A percentile compares a stretch with the other conserved stretches of the same genome.
phyloP scores from a whole-genome alignment of 2,329 filamentous ascomycete genomes.

The Exophiala sp. region DNA sequence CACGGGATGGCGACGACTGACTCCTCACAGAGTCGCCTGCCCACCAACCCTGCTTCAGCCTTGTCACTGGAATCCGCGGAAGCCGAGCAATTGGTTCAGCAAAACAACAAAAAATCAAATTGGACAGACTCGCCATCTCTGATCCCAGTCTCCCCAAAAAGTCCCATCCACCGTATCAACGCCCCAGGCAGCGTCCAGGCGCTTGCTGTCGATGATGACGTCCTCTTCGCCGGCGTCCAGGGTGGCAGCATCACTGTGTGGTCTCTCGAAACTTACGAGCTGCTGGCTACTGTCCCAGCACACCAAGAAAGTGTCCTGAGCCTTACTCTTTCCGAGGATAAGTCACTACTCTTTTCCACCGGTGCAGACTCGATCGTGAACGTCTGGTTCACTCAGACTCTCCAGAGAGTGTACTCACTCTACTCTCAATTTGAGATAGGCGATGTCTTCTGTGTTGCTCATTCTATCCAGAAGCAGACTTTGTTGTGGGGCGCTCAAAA shows the following conservation, averaged over 20 bases:
- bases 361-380: slow-evolving; percentile 93
- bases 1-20: slow-evolving; percentile 15
- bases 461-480: slow-evolving; percentile 73
- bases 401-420: slow-evolving; percentile 78
- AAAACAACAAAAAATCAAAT: neutral
- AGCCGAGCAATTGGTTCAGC: neutral
- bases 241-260: slow-evolving; percentile 89
- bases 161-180: slow-evolving; percentile 23
- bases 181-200: slow-evolving; percentile 54
- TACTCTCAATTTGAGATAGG: slow-evolving; percentile 93
- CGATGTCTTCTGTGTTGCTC: slow-evolving; percentile 92
- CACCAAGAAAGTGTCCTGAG: slow-evolving; percentile 89
- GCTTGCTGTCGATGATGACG: slow-evolving; percentile 73
- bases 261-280: slow-evolving; percentile 83
- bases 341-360: slow-evolving; percentile 78
- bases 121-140: slow-evolving; percentile 1
- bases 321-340: slow-evolving; percentile 73
- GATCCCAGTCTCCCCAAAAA: slow-evolving; percentile 3
- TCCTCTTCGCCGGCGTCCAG: slow-evolving; percentile 88
- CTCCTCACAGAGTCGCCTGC: neutral
- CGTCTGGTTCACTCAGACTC: slow-evolving; percentile 75
- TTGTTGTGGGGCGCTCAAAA: slow-evolving; percentile 93
- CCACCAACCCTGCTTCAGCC: neutral
- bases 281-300: slow-evolving; percentile 73
- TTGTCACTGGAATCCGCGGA: neutral